Base-by-base conservation (phyloP, 208 protist genomes). In the Kentomonas sorsogonicus region DNA sequence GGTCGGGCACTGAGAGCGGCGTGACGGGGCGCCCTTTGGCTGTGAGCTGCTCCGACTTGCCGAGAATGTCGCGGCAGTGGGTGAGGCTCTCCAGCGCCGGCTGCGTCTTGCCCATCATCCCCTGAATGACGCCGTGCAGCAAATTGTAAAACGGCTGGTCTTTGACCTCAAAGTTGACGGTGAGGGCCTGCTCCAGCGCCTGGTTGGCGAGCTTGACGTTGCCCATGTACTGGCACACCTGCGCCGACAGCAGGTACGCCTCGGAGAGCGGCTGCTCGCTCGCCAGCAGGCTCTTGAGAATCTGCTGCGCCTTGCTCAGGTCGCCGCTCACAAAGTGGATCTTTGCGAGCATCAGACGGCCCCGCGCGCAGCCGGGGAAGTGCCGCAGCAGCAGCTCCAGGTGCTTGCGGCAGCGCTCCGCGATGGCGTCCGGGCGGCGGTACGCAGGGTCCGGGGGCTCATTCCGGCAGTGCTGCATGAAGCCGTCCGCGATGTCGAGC, bases 101-200 rank as follows among this genome's bases (percentile, higher is more conserved):
- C 18, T 79, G 48, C 1, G 69, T 33, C 52, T 95, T 79, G 45
- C 85, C 79, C 30, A 77, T 69, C 58, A 74, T 78, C 34, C 66
- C 60, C 51, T 89, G 69, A 34, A 97, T 74, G 25, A 79, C 83
- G 34, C 92, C 96, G 38, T 84, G 83, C 11, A 98, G 62, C 13
- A 98, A 60, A 60, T 97, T 91, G 66, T 96, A 98, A 4, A 86
- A 61, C 9, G 93, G 84, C 60, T 86, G 78, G 58, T 97, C 88
- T 53, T 94, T 88, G 20, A 98, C 61, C 29, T 89, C 76, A 74
- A 98, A 98, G 64, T 98, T 87, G 27, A 95, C 71, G 9, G 83
- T 94, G 29, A 97, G 72, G 11, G 92, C 95, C 64, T 93, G 82
- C 58, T 97, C 89, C 6, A 98, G 81, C 6, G 89, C 78, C 25